phyloP scores from a whole-genome alignment of 139 green algal genomes.

The Asterochloris erici region DNA sequence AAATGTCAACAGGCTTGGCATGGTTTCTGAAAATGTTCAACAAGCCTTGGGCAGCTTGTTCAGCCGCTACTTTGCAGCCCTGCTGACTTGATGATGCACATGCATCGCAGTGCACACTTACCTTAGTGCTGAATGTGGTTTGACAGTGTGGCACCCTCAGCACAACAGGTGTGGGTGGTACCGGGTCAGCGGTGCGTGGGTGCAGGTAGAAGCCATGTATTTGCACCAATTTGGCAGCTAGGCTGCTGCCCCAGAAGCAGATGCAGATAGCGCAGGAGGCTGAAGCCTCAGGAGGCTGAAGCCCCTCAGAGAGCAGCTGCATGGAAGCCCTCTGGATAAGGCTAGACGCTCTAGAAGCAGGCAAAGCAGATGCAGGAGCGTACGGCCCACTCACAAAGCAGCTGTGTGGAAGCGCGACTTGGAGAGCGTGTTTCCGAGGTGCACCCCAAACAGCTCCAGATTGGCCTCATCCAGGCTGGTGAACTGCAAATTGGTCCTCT shows the following conservation, averaged over 20 bases:
- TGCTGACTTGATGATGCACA: neutral
- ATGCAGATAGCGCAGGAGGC: neutral
- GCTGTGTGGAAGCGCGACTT: constrained; percentile 55
- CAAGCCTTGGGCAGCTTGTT: constrained; percentile 40
- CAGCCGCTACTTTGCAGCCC: constrained; percentile 43
- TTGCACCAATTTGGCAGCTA: no score
- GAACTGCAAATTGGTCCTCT: constrained; percentile 34
- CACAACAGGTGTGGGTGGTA: no score
- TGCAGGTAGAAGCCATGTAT: no score
- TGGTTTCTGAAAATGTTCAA: constrained; percentile 24
- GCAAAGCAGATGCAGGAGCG: neutral
- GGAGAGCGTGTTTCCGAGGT: constrained; percentile 60
- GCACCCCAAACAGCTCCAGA: constrained; percentile 56
- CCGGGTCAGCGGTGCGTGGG: no score
- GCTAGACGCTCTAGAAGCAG: neutral
- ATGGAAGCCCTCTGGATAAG: neutral
- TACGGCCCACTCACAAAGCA: constrained; percentile 21
- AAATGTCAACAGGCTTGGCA: neutral
- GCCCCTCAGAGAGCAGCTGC: neutral
- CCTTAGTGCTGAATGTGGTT: no score
- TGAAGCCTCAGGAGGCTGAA: neutral
- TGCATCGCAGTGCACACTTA: no score
- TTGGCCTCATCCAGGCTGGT: constrained; percentile 48
- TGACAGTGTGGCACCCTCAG: no score
- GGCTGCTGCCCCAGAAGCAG: no score